Percentiles rank a stretch among this genome's conserved stretches.
These are phyloP conservation scores for Diaporthe destruens DNA, from an alignment of 2,329 filamentous ascomycete genomes.

Conservation along the genomic window DNA sequence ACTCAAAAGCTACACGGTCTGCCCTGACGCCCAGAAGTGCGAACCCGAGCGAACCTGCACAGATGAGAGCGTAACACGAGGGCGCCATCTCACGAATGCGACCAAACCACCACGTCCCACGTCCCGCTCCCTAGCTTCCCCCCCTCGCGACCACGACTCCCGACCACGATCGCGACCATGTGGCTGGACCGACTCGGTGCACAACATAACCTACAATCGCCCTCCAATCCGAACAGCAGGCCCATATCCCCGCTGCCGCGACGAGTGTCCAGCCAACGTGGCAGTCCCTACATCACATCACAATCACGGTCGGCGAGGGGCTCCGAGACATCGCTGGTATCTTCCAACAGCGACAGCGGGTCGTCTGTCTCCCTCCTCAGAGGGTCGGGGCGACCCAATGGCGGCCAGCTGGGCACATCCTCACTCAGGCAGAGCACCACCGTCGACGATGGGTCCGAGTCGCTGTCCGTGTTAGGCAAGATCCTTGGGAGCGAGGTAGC, in stretches of 20 bases:
- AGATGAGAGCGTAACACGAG: not conserved
- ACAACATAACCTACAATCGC: constrained; percentile 28
- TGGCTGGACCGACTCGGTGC: constrained; percentile 41
- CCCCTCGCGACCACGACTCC: constrained; percentile 13
- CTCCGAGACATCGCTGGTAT: constrained; percentile 72
- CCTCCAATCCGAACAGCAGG: constrained; percentile 37
- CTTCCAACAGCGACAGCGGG: constrained; percentile 59
- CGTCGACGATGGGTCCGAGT: constrained; percentile 64
- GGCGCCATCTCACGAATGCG: constrained; percentile 19
- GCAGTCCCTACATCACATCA: constrained; percentile 39
- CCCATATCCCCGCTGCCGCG: constrained; percentile 41
- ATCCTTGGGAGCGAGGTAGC: constrained; percentile 46
- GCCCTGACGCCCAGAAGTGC: not conserved
- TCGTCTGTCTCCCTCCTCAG: constrained; percentile 71
- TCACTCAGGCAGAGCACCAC: constrained; percentile 62
- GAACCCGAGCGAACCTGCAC: not conserved
- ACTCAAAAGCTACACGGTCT: not conserved
- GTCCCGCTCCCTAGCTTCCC: constrained; percentile 32
- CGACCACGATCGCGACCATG: constrained; percentile 31
- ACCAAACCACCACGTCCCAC: constrained; percentile 3
- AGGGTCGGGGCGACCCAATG: constrained; percentile 50
- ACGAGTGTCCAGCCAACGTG: constrained; percentile 35
- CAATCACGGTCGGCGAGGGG: constrained; percentile 57
- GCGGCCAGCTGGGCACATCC: constrained; percentile 66
- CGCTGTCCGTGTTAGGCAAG: constrained; percentile 55